Conservation (phyloP, 345 rosid species). For the Aurinia saxatilis region DNA sequence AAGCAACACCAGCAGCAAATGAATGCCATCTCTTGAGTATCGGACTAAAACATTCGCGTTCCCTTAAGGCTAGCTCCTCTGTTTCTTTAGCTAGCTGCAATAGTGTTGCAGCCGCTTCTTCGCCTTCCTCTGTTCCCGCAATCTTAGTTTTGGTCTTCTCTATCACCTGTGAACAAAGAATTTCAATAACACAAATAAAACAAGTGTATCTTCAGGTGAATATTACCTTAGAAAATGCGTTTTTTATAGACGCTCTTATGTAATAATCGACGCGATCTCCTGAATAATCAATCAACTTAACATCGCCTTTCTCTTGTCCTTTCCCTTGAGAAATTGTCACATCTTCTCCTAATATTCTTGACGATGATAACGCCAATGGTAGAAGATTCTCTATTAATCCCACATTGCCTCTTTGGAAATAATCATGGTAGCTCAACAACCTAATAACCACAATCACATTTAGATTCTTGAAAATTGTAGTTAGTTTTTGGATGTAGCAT, state of each 20-base stretch:
- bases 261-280: constrained; percentile 57
- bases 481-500: not conserved
- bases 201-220: not conserved
- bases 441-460: constrained; percentile 8
- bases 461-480: not conserved
- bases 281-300: constrained; percentile 39
- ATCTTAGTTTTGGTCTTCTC: constrained; percentile 40
- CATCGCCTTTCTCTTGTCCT: constrained; percentile 42
- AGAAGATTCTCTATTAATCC: constrained; percentile 57
- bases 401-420: constrained; percentile 54
- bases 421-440: constrained; percentile 62
- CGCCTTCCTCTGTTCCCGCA: constrained; percentile 33
- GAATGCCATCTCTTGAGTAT: constrained; percentile 73
- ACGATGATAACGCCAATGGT: constrained; percentile 57
- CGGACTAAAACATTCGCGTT: constrained; percentile 71
- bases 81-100: constrained; percentile 64
- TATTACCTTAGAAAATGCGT: constrained; percentile 63
- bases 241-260: constrained; percentile 64
- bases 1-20: constrained; percentile 55
- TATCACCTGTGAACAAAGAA: constrained; percentile 34
- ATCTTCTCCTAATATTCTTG: constrained; percentile 67
- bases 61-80: constrained; percentile 68
- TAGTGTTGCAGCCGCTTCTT: constrained; percentile 49
- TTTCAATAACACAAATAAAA: not conserved
- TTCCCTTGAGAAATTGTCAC: constrained; percentile 38